Percentiles rank a stretch among this genome's conserved stretches.
phyloP scores from a whole-genome alignment of 2,329 filamentous ascomycete species.

The Sporothrix humicola region DNA sequence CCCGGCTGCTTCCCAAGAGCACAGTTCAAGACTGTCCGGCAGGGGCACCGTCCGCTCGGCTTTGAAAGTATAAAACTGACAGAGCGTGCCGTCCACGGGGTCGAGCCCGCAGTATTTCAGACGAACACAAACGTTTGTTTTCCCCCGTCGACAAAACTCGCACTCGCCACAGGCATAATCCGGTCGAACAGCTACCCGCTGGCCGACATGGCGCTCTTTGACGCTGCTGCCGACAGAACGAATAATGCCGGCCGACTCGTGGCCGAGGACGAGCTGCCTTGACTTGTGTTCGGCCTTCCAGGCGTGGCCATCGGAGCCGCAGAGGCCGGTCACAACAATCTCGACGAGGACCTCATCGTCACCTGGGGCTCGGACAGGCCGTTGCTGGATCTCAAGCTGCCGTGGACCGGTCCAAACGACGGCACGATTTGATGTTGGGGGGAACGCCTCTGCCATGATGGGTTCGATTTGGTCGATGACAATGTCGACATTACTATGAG shows the following conservation, averaged over 20 bases:
- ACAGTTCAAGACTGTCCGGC: not conserved
- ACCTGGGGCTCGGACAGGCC: not conserved
- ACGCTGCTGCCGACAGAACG: not conserved
- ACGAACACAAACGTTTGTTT: not conserved
- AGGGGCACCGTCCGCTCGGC: not conserved
- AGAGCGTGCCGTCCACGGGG: not conserved
- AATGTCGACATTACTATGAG: not conserved
- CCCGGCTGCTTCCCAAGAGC: not conserved
- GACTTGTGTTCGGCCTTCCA: not conserved
- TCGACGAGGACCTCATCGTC: not conserved
- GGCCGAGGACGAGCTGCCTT: not conserved
- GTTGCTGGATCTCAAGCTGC: not conserved
- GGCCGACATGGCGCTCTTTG: not conserved
- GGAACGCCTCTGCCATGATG: not conserved
- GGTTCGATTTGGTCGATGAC: not conserved
- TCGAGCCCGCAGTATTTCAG: not conserved
- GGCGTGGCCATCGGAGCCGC: not conserved
- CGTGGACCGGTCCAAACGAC: not conserved
- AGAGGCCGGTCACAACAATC: not conserved
- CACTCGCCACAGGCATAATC: not conserved
- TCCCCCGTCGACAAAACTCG: not conserved
- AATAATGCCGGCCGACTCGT: not conserved
- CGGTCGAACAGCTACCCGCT: not conserved
- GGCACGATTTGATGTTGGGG: not conserved
- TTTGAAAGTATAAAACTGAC: not conserved